phyloP scores from a whole-genome alignment of 106 monocot species.

The Cymbidium sinense region DNA sequence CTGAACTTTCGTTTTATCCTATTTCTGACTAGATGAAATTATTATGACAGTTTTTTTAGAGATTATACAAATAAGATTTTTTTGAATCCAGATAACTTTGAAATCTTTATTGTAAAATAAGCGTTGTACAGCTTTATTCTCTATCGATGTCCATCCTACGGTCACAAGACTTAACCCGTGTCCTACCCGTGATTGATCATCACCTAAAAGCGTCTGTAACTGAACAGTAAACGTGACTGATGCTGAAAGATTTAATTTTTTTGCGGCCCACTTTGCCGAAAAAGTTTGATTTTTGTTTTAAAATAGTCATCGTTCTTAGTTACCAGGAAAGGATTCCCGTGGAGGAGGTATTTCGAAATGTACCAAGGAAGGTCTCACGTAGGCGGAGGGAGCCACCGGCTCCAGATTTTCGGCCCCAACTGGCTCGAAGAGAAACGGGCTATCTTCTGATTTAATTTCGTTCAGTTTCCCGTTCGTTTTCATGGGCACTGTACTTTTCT shows the following conservation, averaged over 20 bases:
- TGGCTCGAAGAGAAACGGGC: conserved; percentile 75
- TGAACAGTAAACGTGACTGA: neutral
- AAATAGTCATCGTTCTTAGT: neutral
- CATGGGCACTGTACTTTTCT: neutral
- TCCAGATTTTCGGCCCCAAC: conserved; percentile 73
- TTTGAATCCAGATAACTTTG: too few relatives aligned
- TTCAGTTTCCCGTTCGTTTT: neutral
- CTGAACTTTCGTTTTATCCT: neutral
- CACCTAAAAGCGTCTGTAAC: neutral
- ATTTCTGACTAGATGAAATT: neutral
- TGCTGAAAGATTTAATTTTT: neutral
- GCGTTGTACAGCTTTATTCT: neutral
- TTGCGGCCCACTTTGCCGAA: neutral
- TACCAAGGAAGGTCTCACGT: conserved; percentile 47
- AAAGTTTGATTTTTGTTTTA: neutral
- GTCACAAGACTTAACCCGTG: neutral
- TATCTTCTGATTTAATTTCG: neutral
- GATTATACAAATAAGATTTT: too few relatives aligned
- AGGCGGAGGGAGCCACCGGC: conserved; percentile 49
- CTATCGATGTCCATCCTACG: too few relatives aligned
- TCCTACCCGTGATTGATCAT: neutral
- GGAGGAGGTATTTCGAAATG: conserved; percentile 81
- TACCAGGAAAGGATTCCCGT: conserved; percentile 59
- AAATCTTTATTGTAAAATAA: too few relatives aligned
- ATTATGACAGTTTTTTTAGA: too few relatives aligned